Base-by-base conservation (phyloP, 495 filamentous ascomycete species). In the Terfezia claveryi region DNA sequence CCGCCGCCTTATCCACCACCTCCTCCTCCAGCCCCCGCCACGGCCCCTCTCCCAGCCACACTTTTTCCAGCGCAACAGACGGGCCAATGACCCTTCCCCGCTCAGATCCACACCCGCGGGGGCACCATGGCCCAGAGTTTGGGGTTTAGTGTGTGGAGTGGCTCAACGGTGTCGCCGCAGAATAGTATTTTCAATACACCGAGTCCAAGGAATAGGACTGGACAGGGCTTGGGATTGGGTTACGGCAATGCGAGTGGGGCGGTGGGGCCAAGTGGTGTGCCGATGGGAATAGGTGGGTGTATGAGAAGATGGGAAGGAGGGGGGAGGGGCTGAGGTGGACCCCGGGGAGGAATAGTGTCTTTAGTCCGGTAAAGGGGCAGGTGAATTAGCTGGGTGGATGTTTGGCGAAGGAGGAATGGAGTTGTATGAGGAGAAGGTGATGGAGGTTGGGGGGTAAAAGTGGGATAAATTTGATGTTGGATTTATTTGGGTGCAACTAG, bases 241-340 rank as follows among this genome's bases (percentile, higher is more conserved):
- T 62, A 63, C 17, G 65, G 65, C 2, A 66, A 67, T 8, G 67
- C 66, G 16, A 58, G 55, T 57, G 67, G 49, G 17, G 46, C 57
- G 49, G 27, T 32, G 1, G 76, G 76, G 27, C 83, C 75, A 53
- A 60, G 56, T 41, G 57, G 55, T 12, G 72, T 95, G 41, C 74
- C 76, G 11, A 64, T 94, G 60, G 94, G 60, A 94, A 77, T 67
- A 86, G 83, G 69, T 98, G 88, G 89, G 68, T 94, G 44, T 98
- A 93, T 68, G 85, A 98, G 67, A 81, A 80, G 66, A 62, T 56
- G 23, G 52, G 54, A 16, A 51, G 56, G 49, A 57, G 61, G 54
- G 54, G 46, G 20, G 52, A 58, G 10, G 54, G 51, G n/a, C 52
- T 60, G 27, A 41, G 59, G 9, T 54, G 58, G 50, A 50, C 38